These are phyloP conservation scores for Magnaporthiopsis rhizophila DNA, from an alignment of 2,329 filamentous ascomycete genomes.

Conservation along the genomic window DNA sequence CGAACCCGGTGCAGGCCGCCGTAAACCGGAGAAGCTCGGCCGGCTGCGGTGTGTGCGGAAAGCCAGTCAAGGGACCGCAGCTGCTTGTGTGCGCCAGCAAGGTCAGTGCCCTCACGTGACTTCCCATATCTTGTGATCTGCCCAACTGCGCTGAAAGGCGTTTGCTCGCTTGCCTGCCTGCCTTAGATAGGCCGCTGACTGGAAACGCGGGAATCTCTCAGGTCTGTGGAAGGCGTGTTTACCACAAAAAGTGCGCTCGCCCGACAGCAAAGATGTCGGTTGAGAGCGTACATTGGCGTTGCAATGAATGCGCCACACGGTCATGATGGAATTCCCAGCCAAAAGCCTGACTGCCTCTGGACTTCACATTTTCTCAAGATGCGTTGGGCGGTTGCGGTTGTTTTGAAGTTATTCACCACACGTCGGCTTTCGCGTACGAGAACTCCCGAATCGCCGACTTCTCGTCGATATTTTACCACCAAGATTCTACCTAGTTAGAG, in stretches of 20 bases:
- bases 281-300: neutral
- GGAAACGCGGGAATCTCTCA: neutral
- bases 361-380: neutral
- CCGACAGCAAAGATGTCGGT: constrained; percentile 27
- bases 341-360: neutral
- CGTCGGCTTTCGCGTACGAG: neutral
- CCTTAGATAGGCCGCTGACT: neutral
- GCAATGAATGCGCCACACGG: neutral
- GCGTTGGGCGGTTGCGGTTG: neutral
- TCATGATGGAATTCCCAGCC: neutral
- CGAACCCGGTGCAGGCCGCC: constrained; percentile 21
- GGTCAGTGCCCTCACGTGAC: constrained; percentile 24
- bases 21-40: constrained; percentile 31
- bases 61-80: constrained; percentile 38
- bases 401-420: neutral
- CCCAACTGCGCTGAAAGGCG: too few relatives aligned
- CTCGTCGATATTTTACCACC: neutral
- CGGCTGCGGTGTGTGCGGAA: constrained; percentile 40
- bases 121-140: neutral
- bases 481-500: neutral
- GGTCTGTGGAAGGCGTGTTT: constrained; percentile 33
- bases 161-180: too few relatives aligned
- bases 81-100: constrained; percentile 42
- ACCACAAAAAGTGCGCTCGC: constrained; percentile 40
- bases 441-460: too few relatives aligned